Percentiles rank a stretch among this genome's conserved stretches.
phyloP scores from a whole-genome alignment of 139 green algal species.

The Coccomyxa sp. region DNA sequence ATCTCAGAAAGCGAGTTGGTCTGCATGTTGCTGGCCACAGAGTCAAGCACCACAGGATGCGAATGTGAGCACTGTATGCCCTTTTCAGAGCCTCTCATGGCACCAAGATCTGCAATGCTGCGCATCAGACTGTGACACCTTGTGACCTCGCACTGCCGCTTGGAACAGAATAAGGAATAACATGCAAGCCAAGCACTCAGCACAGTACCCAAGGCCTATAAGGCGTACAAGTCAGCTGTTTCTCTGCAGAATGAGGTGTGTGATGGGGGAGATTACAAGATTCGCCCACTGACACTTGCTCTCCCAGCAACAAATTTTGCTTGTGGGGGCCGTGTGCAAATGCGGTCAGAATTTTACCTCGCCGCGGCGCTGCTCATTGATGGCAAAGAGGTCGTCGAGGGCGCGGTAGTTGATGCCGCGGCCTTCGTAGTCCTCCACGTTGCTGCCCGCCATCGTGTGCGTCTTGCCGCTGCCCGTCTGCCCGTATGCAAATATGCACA shows the following conservation, averaged over 20 bases:
- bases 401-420: constrained; percentile 89
- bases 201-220: no score
- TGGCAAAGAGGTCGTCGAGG: constrained; percentile 83
- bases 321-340: not conserved
- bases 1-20: no score
- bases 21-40: no score
- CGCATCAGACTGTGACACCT: not conserved
- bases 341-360: constrained; percentile 41
- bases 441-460: constrained; percentile 80
- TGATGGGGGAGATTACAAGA: no score
- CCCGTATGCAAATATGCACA: constrained; percentile 85
- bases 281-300: no score
- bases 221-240: no score
- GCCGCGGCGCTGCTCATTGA: constrained; percentile 46
- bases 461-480: constrained; percentile 84
- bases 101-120: not conserved
- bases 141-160: no score
- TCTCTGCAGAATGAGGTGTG: no score
- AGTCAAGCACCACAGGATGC: no score
- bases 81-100: not conserved
- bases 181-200: no score
- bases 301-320: no score
- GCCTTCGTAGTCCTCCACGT: constrained; percentile 39
- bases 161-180: no score
- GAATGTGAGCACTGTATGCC: not conserved